Evolutionary conservation across 352 stramenopile species (phyloP).

Genomic region (Pythium oligandrum): DNA sequence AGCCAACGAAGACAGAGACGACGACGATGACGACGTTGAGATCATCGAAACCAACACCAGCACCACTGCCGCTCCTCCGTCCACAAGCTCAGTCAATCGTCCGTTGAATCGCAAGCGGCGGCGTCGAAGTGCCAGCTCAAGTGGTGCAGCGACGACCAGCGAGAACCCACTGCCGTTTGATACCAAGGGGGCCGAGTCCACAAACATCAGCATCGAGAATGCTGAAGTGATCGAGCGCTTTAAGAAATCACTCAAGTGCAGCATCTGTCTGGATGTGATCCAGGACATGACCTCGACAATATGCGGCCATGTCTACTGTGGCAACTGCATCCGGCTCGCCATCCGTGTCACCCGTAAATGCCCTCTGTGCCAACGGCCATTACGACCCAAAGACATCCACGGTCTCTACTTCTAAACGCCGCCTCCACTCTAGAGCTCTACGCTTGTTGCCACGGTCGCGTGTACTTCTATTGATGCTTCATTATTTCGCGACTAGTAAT

Average conservation of each 20-base stretch:
- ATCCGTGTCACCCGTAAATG: constrained; percentile 72
- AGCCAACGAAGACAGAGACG: constrained; percentile 8
- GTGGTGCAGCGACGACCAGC: constrained; percentile 1
- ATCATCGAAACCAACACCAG: constrained; percentile 31
- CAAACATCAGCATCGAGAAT: constrained; percentile 66
- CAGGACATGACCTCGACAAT: constrained; percentile 77
- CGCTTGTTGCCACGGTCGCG: too few species aligned
- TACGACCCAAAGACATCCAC: constrained; percentile 70
- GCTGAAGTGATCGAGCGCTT: constrained; percentile 74
- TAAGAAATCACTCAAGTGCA: constrained; percentile 76
- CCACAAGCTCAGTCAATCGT: constrained; percentile 2
- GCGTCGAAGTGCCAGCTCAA: constrained; percentile 1
- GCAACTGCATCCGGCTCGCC: constrained; percentile 59
- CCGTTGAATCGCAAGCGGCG: constrained; percentile 40
- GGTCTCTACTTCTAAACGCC: constrained; percentile 64
- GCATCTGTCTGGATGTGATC: constrained; percentile 74
- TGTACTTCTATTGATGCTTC: too few species aligned
- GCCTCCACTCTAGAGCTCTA: too few species aligned
- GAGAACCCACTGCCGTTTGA: constrained; percentile 30
- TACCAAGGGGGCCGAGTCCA: constrained; percentile 49
- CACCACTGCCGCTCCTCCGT: constrained; percentile 8
- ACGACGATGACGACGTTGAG: constrained; percentile 51
- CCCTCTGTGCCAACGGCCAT: constrained; percentile 58
- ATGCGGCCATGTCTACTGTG: constrained; percentile 80
- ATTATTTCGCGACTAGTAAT: too few species aligned